Conservation (phyloP, 2,329 filamentous ascomycete species). For the Macroventuria anomochaeta region DNA sequence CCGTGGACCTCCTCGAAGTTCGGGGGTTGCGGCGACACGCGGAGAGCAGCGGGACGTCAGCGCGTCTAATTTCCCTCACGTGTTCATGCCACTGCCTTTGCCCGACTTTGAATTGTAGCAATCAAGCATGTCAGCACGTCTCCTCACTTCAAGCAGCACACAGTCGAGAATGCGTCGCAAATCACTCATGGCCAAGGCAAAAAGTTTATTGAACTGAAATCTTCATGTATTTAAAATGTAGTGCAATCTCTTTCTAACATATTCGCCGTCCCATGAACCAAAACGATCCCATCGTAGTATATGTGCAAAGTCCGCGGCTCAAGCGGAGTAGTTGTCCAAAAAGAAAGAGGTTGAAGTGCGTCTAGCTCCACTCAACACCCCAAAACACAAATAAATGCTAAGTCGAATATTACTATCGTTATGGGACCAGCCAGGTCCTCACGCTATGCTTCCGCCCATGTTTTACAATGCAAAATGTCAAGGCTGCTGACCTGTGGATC, state of each 20-base stretch:
- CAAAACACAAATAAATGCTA: constrained; percentile 40
- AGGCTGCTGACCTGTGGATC: constrained; percentile 19
- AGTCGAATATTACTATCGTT: constrained; percentile 50
- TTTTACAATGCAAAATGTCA: constrained; percentile 48
- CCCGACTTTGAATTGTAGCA: background rate
- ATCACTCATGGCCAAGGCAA: background rate
- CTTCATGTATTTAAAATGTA: constrained; percentile 40
- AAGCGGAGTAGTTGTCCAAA: constrained; percentile 34
- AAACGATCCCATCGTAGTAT: constrained; percentile 44
- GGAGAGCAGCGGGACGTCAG: constrained; percentile 25
- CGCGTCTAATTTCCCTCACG: constrained; percentile 23
- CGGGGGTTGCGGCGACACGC: constrained; percentile 35
- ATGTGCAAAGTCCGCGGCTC: constrained; percentile 43
- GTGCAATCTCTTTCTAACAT: constrained; percentile 50
- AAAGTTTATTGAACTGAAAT: constrained; percentile 11
- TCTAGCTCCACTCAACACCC: constrained; percentile 42
- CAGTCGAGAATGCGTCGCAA: background rate
- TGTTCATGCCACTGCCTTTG: background rate
- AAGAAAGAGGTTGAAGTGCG: constrained; percentile 32
- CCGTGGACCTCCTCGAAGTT: constrained; percentile 4
- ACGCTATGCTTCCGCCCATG: constrained; percentile 44
- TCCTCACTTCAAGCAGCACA: background rate
- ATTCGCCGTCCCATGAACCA: constrained; percentile 42
- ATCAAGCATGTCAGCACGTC: background rate
- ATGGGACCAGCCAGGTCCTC: constrained; percentile 38